Base-by-base conservation (phyloP, 2,329 filamentous ascomycete species). In the Talaromyces piceae region DNA sequence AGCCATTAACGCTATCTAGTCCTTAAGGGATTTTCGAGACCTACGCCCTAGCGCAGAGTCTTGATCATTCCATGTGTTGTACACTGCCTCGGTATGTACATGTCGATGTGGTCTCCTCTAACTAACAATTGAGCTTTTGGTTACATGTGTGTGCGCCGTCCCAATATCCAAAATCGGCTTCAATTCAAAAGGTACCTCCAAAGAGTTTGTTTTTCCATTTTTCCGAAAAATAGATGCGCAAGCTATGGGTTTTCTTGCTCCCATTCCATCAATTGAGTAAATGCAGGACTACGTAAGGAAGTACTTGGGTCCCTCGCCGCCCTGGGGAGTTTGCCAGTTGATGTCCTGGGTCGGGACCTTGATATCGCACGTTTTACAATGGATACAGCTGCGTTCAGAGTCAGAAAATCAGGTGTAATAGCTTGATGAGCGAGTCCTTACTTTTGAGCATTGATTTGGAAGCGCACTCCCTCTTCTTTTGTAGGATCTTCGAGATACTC, bases 341-440 rank as follows among this genome's bases (percentile, higher is more conserved):
- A 98, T 97, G 66, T 97, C 93, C 74, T 98, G 93, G 56, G 85
- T 82, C 6, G 93, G 93, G 13, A 89, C 91, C 75, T 98, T 98
- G 75, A 98, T 98, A 70, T 98, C 93, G 69, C 93, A 98, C 12
- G 93, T 98, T 80, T 98, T 98, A 79, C 93, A 98, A 73, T 98
- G 93, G 58, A 98, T 95, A 69, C 93, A 98, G 73, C 91, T 95
- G 63, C 46, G 39, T 39, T 20, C 12, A 5, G n/a, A 18, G 18
- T 53, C 62, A 57, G 63, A 59, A 50, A n/a, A n/a, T n/a, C 33
- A n/a, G 28, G 8, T 20, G 50, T 25, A 12, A 18, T 16, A 37
- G 11, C 18, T 3, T 16, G 16, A 27, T 22, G 13, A 18, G 16
- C 5, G 13, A 31, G 39, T 11, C 83, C 88, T 82, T 77, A 95